Base-by-base conservation (phyloP, 176 grass and related monocot genomes). In the Secale cereale region DNA sequence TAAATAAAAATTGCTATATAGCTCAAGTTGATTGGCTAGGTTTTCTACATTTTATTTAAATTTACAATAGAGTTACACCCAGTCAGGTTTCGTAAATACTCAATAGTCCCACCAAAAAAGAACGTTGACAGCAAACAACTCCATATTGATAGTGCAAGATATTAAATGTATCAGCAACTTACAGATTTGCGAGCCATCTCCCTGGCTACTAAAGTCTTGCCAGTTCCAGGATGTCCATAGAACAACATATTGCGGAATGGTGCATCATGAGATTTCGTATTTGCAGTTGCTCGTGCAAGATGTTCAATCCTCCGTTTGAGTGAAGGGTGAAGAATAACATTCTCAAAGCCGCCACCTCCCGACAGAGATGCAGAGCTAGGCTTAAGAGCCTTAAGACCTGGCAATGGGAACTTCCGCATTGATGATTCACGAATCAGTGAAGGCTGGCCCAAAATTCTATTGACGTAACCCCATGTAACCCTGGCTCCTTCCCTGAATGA, bases 111-210 rank as follows among this genome's bases (percentile, higher is more conserved):
- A 37, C 41, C 70, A 65, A 25, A 20, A 63, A 65, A 77, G 4
- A 35, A 36, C 14, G 7, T 50, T 74, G 7, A 56, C 64, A 16
- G 50, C 69, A 54, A 74, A 88, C 67, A n/a, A 78, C 8, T 32
- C 33, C 63, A 19, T 31, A 72, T 43, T 32, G 64, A 81, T 70
- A 10, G 15, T 61, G 52, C 31, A 2, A 46, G 32, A 74, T 70
- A 83, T 19, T 33, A 76, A 2, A 79, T 29, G 27, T 66, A 82
- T 64, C 46, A n/a, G n/a, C n/a, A 57, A 83, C 84, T 77, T 92
- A 98, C 96, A 81, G 97, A 99, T 86, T 99, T 94, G 68, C 85
- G 88, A 92, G 97, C 97, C 90, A 99, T 99, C 70, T 96, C 91
- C 79, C 86, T 89, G 29, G 97, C 97, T 56, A 99, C 91, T 84